Evolutionary conservation across 345 rosid species (phyloP), one percentile per base, ranked within the genome.

Genomic region (Turritis glabra): DNA sequence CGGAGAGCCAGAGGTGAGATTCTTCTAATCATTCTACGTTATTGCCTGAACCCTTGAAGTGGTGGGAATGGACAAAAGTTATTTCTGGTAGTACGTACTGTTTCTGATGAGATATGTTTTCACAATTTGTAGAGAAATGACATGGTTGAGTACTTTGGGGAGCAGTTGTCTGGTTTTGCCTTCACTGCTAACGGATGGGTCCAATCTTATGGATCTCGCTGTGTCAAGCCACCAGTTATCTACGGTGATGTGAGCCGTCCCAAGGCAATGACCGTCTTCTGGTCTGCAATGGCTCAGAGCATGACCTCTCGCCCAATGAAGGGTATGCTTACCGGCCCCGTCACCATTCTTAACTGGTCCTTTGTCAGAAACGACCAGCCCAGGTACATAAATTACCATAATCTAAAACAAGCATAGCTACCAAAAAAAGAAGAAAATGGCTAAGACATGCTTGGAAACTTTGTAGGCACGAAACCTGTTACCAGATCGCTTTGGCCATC

Each of bases 291-390:
- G 15, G 98, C 98, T 25, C 98, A 94, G 80, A 92, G 97, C 90
- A 86, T 94, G 97, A 90, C 98, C 74, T 50, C 88, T 48, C 93
- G 97, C 84, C 97, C 97, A 64, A 94, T 94, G 98, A 94, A 94
- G 89, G 98, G 98, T 50, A 94, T 94, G 98, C 98, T 94, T 84
- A 94, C 97, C 3, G 98, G 98, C 38, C 98, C 98, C 1, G 98
- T 94, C 79, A 94, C 97, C 82, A 94, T 91, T 69, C 91, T 94
- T 72, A 91, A 94, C 90, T 94, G 98, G 98, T 94, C 98, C 77
- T 94, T 94, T 25, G 98, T 95, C 76, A 78, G 98, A 23, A 95
- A 95, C 77, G 98, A 95, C 87, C 99, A 95, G 78, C 98, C 97
- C 64, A 90, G 98, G 98, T 93, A 91, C 66, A 32, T 32, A 27